phyloP scores from a whole-genome alignment of 345 rosid genomes.

The Salix arbutifolia region DNA sequence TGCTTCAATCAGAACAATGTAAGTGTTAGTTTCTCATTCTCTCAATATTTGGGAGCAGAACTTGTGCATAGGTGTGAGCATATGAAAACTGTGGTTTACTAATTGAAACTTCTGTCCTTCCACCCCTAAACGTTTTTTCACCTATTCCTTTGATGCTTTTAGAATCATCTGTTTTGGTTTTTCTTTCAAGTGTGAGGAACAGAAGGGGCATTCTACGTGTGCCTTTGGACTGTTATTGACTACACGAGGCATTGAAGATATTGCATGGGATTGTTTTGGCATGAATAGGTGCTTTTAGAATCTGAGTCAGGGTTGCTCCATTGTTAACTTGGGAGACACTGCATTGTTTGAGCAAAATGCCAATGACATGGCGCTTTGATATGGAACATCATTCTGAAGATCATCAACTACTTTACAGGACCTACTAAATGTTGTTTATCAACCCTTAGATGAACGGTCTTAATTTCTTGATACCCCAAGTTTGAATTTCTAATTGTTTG shows the following conservation, averaged over 20 bases:
- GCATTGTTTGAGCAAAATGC: background rate
- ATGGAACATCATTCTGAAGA: background rate
- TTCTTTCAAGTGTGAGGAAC: background rate
- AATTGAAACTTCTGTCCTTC: background rate
- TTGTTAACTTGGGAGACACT: background rate
- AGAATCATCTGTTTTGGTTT: background rate
- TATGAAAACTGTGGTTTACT: background rate
- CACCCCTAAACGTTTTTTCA: background rate
- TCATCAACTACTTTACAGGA: background rate
- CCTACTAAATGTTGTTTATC: background rate
- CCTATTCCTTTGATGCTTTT: background rate
- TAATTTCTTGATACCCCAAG: background rate
- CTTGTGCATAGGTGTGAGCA: background rate
- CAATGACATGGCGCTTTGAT: background rate
- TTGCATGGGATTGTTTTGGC: background rate
- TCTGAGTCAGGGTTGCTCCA: background rate
- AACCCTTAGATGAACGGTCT: background rate
- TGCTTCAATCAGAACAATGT: slow-evolving; percentile 74
- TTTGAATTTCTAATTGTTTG: background rate
- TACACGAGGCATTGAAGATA: background rate
- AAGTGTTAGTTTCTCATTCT: slow-evolving; percentile 26
- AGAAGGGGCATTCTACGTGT: background rate
- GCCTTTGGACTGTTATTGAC: background rate
- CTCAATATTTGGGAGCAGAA: background rate
- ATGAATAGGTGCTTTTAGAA: background rate